Percentiles rank a stretch among this genome's conserved stretches.
These are phyloP conservation scores for Phytophthora uliginosa DNA, from an alignment of 352 stramenopile genomes.

Conservation along the genomic window DNA sequence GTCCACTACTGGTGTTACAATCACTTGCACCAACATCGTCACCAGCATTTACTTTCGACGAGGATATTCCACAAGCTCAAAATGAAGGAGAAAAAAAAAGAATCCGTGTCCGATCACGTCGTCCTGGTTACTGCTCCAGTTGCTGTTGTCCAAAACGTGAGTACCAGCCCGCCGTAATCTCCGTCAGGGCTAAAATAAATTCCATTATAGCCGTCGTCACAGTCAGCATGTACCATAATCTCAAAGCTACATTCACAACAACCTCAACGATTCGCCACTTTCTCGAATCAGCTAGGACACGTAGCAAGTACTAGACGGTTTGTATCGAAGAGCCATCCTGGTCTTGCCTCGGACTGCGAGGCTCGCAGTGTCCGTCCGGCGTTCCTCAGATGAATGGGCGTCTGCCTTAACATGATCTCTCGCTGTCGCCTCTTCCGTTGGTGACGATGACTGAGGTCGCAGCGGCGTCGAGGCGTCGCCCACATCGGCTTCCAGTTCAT, in stretches of 20 bases:
- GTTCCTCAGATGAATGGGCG: conserved; percentile 8
- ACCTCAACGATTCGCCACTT: background rate
- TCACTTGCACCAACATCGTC: conserved; percentile 24
- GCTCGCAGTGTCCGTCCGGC: background rate
- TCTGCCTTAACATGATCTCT: conserved; percentile 14
- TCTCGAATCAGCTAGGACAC: background rate
- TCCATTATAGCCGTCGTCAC: conserved; percentile 17
- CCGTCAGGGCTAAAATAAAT: conserved; percentile 22
- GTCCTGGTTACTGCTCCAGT: conserved; percentile 26
- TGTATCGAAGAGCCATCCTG: conserved; percentile 26
- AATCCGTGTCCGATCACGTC: conserved; percentile 15
- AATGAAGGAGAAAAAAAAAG: background rate
- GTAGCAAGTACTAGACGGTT: conserved; percentile 24
- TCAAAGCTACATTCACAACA: conserved; percentile 5
- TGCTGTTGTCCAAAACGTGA: conserved; percentile 25
- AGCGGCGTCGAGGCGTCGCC: conserved; percentile 17
- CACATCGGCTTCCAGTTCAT: conserved; percentile 13
- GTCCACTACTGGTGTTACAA: conserved; percentile 20
- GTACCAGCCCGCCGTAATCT: conserved; percentile 1
- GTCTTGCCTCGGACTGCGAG: background rate
- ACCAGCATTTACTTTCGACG: conserved; percentile 26
- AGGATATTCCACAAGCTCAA: background rate
- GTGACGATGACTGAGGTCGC: conserved; percentile 13
- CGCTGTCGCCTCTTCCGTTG: conserved; percentile 4
- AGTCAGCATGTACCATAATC: no score